Evolutionary conservation across 73 alveolate genomes (phyloP).

Genomic region (Tetrahymena elliotti): DNA sequence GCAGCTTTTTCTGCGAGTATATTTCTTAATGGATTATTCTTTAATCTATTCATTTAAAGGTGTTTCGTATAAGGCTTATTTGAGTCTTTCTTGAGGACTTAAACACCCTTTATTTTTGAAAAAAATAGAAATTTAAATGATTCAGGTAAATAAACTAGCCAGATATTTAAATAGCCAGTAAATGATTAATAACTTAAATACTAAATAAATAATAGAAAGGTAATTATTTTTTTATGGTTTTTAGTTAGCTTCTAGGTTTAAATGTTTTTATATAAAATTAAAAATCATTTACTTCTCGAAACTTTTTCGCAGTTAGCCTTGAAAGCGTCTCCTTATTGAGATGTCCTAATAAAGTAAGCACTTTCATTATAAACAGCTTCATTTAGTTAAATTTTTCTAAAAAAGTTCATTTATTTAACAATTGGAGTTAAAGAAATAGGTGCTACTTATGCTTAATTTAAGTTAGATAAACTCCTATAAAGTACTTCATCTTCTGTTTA

Average conservation of each 20-base stretch:
- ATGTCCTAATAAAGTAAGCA: not conserved
- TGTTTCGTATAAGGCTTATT: not conserved
- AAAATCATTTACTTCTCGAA: not conserved
- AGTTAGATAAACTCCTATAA: not conserved
- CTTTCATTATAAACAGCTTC: not conserved
- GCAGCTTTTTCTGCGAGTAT: not conserved
- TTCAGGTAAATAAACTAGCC: not conserved
- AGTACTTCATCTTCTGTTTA: not conserved
- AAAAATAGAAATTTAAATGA: not conserved
- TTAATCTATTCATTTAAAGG: not conserved
- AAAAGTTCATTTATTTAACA: not conserved
- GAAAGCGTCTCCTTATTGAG: not conserved
- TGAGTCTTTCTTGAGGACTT: not conserved
- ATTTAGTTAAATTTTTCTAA: not conserved
- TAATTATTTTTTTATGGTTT: too few species aligned
- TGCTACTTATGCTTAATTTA: too few species aligned
- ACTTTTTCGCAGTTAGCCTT: not conserved
- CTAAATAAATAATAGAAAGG: too few species aligned
- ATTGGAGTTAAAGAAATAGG: not conserved
- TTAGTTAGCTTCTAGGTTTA: too few species aligned
- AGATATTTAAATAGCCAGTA: not conserved
- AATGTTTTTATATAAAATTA: too few species aligned
- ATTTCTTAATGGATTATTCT: not conserved
- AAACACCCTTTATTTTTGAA: not conserved
- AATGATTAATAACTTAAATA: too few species aligned